Evolutionary conservation across 768 basidiomycete genomes (phyloP).

Genomic region (Lactifluus hygrophoroides): DNA sequence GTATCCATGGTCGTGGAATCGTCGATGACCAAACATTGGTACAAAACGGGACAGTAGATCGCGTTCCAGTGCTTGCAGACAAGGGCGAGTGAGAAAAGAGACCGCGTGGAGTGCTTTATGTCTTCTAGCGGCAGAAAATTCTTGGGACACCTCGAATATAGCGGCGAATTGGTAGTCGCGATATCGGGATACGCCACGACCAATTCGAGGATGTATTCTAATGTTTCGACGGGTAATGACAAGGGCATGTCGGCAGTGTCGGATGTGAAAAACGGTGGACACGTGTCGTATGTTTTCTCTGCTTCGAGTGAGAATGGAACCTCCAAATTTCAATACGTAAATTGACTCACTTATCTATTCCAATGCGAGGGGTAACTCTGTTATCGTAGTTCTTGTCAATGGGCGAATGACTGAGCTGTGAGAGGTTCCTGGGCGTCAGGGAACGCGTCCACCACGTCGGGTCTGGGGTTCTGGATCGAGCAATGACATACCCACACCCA

Average conservation of each 20-base stretch:
- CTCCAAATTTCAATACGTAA: no score
- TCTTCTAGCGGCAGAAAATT: not conserved
- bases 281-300: not conserved
- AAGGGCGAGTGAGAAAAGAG: not conserved
- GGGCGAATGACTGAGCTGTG: not conserved
- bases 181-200: constrained; percentile 1
- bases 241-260: not conserved
- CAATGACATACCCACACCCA: no score
- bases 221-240: constrained; percentile 1
- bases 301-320: not conserved
- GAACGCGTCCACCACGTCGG: not conserved
- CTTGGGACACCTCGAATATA: not conserved
- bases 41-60: constrained; percentile 5
- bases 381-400: not conserved
- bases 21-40: constrained; percentile 7
- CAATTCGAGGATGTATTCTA: constrained; percentile 2
- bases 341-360: no score
- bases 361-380: no score
- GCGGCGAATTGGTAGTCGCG: not conserved
- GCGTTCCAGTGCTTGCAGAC: constrained; percentile 15
- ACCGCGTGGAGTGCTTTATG: not conserved
- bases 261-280: not conserved
- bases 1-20: not conserved
- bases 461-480: not conserved
- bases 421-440: not conserved